These are phyloP conservation scores for Fusarium xylarioides DNA, from an alignment of 2,329 filamentous ascomycete species.

Conservation along the genomic window DNA sequence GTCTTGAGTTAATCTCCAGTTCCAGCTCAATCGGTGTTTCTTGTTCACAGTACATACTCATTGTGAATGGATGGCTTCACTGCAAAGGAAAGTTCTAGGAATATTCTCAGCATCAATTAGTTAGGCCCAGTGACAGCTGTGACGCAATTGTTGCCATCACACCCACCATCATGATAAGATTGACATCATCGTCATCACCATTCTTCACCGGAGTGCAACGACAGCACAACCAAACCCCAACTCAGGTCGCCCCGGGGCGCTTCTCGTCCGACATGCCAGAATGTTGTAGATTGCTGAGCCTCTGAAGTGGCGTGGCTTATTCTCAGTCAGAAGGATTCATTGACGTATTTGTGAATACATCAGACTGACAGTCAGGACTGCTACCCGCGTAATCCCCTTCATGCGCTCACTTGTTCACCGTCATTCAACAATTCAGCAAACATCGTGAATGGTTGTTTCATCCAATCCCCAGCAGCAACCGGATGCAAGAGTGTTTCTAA, in stretches of 20 bases:
- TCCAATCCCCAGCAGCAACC: constrained; percentile 7
- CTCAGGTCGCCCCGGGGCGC: not conserved
- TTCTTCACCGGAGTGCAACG: constrained; percentile 13
- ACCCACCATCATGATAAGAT: constrained; percentile 22
- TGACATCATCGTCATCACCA: constrained; percentile 32
- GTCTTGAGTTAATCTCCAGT: not conserved
- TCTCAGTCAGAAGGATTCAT: not conserved
- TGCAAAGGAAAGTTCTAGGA: not conserved
- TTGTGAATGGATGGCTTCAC: not conserved
- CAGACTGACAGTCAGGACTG: not conserved
- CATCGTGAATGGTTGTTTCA: not conserved
- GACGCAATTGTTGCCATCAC: constrained; percentile 32
- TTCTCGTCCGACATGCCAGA: constrained; percentile 3
- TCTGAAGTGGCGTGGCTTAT: not conserved
- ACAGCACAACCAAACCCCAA: not conserved
- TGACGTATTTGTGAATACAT: not conserved
- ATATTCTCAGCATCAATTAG: not conserved
- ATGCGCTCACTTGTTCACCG: constrained; percentile 19
- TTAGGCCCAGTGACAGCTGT: constrained; percentile 11
- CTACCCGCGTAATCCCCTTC: not conserved
- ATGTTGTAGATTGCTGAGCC: not conserved
- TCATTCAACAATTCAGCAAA: constrained; percentile 7
- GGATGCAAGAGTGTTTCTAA: constrained; percentile 15
- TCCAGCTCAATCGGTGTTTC: not conserved
- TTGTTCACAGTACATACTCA: not conserved